Evolutionary conservation across 768 basidiomycete genomes (phyloP).

Genomic region (Amanita fuliginea): DNA sequence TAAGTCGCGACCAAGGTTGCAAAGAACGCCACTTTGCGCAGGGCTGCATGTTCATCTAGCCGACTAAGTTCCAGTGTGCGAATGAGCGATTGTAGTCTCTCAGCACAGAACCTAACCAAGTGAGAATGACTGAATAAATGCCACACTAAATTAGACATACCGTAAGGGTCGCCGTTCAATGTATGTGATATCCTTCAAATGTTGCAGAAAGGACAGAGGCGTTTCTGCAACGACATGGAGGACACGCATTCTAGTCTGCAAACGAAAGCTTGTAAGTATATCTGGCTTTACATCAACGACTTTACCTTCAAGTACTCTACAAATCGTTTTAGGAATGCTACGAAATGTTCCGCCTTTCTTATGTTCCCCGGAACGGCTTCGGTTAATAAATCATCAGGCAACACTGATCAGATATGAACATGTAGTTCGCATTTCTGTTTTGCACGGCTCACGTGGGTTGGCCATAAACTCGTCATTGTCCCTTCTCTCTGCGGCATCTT

Average conservation of each 20-base stretch:
- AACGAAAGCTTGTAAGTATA: neutral
- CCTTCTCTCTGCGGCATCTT: constrained; percentile 52
- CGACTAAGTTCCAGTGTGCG: constrained; percentile 83
- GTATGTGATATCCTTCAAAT: constrained; percentile 97
- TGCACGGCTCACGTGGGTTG: constrained; percentile 59
- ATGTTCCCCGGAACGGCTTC: constrained; percentile 99
- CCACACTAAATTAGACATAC: constrained; percentile 28
- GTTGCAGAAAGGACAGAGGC: constrained; percentile 91
- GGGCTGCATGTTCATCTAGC: constrained; percentile 81
- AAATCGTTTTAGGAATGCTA: constrained; percentile 95
- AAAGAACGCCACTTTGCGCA: constrained; percentile 94
- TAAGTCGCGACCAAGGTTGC: constrained; percentile 97
- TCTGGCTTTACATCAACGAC: neutral
- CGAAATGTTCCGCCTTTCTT: constrained; percentile 97
- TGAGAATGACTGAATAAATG: neutral
- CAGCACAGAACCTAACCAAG: constrained; percentile 81
- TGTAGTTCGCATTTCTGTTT: neutral
- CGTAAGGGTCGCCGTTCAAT: constrained; percentile 89
- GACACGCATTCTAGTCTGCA: constrained; percentile 96
- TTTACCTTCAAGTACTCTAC: constrained; percentile 97
- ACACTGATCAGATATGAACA: constrained; percentile 33
- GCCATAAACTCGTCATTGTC: constrained; percentile 81
- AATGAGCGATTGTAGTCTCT: constrained; percentile 88
- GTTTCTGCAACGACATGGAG: constrained; percentile 98
- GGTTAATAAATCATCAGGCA: constrained; percentile 89